Percentiles rank a stretch among this genome's conserved stretches.
Conservation (phyloP, 2,329 filamentous ascomycete species). For the Meredithiella fracta region DNA sequence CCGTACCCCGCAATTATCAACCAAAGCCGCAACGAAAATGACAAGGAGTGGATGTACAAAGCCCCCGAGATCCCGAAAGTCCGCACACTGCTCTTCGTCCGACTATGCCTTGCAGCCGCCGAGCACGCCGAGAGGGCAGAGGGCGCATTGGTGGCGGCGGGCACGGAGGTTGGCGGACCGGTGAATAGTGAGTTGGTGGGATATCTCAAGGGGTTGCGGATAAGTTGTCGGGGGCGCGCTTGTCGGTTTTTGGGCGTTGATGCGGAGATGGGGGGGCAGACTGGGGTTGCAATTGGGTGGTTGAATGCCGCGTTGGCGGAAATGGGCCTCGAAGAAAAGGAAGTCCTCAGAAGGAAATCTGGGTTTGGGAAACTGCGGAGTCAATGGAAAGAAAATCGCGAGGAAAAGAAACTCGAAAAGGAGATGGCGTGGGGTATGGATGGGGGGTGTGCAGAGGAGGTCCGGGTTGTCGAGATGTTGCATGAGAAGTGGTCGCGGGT, state of each 20-base stretch:
- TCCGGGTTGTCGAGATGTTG: constrained; percentile 69
- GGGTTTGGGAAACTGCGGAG: constrained; percentile 51
- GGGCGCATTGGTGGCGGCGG: constrained; percentile 30
- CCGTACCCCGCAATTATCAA: constrained; percentile 73
- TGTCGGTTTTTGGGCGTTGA: constrained; percentile 86
- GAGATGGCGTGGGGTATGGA: constrained; percentile 62
- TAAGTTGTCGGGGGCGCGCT: constrained; percentile 64
- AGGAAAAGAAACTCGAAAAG: constrained; percentile 65
- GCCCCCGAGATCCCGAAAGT: constrained; percentile 78
- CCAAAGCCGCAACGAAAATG: constrained; percentile 64
- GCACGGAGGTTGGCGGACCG: constrained; percentile 21
- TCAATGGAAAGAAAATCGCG: constrained; percentile 58
- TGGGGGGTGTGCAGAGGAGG: constrained; percentile 72
- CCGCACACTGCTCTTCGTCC: constrained; percentile 70
- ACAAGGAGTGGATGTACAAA: constrained; percentile 94
- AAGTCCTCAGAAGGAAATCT: constrained; percentile 32
- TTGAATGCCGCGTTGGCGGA: constrained; percentile 60
- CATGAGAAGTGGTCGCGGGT: constrained; percentile 79
- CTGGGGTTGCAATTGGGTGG: constrained; percentile 78
- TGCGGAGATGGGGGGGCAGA: constrained; percentile 65
- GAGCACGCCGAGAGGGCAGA: constrained; percentile 69
- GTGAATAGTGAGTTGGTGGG: constrained; percentile 49
- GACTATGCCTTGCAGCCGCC: constrained; percentile 71
- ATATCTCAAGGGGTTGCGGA: constrained; percentile 61
- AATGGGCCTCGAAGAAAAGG: constrained; percentile 42